Percentiles rank a stretch among this genome's conserved stretches.
These are phyloP conservation scores for Zea luxurians DNA, from an alignment of 176 grass and related monocot genomes.

Conservation along the genomic window DNA sequence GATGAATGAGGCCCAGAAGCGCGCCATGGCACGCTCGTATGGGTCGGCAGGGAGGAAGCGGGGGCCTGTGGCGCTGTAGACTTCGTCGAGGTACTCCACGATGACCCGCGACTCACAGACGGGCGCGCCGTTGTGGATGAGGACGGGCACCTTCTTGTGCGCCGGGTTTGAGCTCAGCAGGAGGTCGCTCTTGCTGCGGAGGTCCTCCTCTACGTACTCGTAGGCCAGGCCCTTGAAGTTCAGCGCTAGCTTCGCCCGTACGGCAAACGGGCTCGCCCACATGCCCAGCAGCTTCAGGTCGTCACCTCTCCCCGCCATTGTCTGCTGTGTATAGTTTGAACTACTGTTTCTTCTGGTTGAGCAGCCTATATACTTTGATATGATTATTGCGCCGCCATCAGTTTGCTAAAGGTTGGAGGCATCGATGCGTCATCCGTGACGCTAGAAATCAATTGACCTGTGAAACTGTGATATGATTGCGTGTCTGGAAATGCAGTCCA, in stretches of 20 bases:
- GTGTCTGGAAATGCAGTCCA: no score
- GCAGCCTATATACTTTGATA: no score
- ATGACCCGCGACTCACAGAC: slow-evolving; percentile 57
- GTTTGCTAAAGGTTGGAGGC: no score
- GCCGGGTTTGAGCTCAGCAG: slow-evolving; percentile 60
- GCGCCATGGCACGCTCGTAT: slow-evolving; percentile 38
- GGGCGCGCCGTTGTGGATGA: slow-evolving; percentile 58
- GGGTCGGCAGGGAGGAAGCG: slow-evolving; percentile 36
- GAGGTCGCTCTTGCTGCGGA: slow-evolving; percentile 54
- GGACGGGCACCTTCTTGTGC: slow-evolving; percentile 65
- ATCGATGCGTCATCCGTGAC: no score
- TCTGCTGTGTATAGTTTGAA: no score
- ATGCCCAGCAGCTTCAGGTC: slow-evolving; percentile 44
- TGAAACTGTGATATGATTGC: no score
- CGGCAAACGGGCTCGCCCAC: slow-evolving; percentile 33
- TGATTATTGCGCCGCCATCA: no score
- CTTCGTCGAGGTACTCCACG: slow-evolving; percentile 71
- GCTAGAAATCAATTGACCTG: no score
- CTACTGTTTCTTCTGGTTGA: no score
- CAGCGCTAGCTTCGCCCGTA: slow-evolving; percentile 31
- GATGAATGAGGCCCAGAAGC: slow-evolving; percentile 53
- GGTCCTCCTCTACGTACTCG: slow-evolving; percentile 50
- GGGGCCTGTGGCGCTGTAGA: slow-evolving; percentile 1
- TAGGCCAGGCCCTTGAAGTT: slow-evolving; percentile 56
- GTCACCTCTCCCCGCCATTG: slow-evolving; percentile 18